Percentiles rank a stretch among this genome's conserved stretches.
These are phyloP conservation scores for Isoetes taiwanensis DNA, from an alignment of 75 land plant genomes.

Conservation along the genomic window DNA sequence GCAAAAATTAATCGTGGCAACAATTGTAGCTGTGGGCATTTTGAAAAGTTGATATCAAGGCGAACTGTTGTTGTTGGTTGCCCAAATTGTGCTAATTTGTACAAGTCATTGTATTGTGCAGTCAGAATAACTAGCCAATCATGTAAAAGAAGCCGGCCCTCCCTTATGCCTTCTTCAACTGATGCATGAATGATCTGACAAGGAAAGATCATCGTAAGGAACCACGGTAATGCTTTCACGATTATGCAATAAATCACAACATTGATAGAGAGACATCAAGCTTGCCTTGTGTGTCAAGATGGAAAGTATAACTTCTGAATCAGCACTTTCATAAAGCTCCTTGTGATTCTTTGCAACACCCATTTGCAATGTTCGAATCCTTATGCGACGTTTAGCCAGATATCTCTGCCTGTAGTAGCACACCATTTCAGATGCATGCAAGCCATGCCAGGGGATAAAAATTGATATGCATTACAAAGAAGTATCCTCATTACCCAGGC, in stretches of 20 bases:
- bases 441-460: no score
- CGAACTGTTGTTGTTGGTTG: slow-evolving; percentile 33
- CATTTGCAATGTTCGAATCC: slow-evolving; percentile 66
- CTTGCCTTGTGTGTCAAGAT: slow-evolving; percentile 87
- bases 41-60: slow-evolving; percentile 69
- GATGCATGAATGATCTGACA: slow-evolving; percentile 85
- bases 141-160: slow-evolving; percentile 73
- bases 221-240: not conserved
- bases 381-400: slow-evolving; percentile 47
- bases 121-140: slow-evolving; percentile 97
- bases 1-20: slow-evolving; percentile 90
- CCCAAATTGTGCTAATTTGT: slow-evolving; percentile 41
- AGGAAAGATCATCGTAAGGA: not conserved
- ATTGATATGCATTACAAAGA: no score
- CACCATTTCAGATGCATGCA: no score
- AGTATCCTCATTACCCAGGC: no score
- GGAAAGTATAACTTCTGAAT: slow-evolving; percentile 74
- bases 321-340: slow-evolving; percentile 81
- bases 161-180: slow-evolving; percentile 90
- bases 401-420: slow-evolving; percentile 32
- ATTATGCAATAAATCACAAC: not conserved
- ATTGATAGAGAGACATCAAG: not conserved
- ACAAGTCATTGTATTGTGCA: slow-evolving; percentile 87
- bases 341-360: slow-evolving; percentile 42
- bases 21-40: slow-evolving; percentile 69